Percentiles rank a stretch among this genome's conserved stretches.
These are phyloP conservation scores for Mycena filopes DNA, from an alignment of 768 basidiomycete species.

Conservation along the genomic window DNA sequence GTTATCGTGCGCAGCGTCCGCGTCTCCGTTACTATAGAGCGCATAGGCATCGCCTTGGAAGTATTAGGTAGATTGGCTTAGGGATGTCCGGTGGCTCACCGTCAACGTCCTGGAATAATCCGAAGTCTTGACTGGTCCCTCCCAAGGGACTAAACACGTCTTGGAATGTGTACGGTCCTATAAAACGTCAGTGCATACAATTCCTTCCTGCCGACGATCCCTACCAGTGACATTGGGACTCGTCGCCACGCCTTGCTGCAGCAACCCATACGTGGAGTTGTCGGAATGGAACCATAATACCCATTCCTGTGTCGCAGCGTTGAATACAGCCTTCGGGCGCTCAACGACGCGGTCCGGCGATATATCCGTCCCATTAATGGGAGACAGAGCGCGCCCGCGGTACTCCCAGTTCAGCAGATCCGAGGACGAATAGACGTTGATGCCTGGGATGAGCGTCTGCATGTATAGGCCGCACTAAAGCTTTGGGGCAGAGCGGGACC, in stretches of 20 bases:
- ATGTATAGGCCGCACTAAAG: not conserved
- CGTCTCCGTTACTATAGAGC: slow-evolving; percentile 41
- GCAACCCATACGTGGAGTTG: slow-evolving; percentile 40
- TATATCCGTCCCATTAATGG: slow-evolving; percentile 40
- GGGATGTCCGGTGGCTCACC: slow-evolving; percentile 9
- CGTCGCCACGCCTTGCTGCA: slow-evolving; percentile 41
- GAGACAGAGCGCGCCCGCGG: slow-evolving; percentile 40
- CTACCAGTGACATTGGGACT: slow-evolving; percentile 42
- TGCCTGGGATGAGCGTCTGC: not conserved
- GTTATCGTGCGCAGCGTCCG: slow-evolving; percentile 37
- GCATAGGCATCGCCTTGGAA: slow-evolving; percentile 34
- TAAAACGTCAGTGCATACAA: not conserved
- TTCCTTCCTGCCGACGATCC: not conserved
- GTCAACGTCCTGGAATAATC: slow-evolving; percentile 38
- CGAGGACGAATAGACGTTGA: slow-evolving; percentile 41
- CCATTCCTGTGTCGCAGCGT: slow-evolving; percentile 36
- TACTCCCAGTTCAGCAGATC: slow-evolving; percentile 44
- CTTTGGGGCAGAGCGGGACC: not conserved
- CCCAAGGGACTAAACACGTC: slow-evolving; percentile 37
- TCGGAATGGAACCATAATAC: slow-evolving; percentile 45
- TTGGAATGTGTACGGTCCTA: slow-evolving; percentile 39
- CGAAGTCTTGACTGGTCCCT: slow-evolving; percentile 37
- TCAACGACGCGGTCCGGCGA: slow-evolving; percentile 40
- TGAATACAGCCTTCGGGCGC: slow-evolving; percentile 41
- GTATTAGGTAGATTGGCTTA: not conserved